phyloP scores from a whole-genome alignment of 352 stramenopile genomes.

The Pythium oligandrum region DNA sequence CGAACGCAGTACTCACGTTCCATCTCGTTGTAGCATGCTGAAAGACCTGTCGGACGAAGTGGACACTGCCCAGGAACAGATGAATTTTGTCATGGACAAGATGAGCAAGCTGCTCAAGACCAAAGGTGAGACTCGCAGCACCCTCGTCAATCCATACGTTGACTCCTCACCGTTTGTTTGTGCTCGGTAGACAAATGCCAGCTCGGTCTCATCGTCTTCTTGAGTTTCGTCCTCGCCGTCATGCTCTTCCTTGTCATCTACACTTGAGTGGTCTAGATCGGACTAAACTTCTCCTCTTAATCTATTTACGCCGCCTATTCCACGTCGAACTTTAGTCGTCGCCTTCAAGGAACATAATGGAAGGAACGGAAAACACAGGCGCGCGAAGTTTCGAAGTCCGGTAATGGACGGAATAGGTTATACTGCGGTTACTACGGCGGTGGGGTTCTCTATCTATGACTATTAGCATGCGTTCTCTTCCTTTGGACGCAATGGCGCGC shows the following conservation, averaged over 20 bases:
- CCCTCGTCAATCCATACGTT: too few relatives aligned
- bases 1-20: background rate
- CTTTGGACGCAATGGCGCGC: slow-evolving; percentile 12
- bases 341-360: slow-evolving; percentile 1
- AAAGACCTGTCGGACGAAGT: slow-evolving; percentile 68
- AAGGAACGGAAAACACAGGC: too few relatives aligned
- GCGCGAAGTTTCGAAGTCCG: too few relatives aligned
- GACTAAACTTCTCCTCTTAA: background rate
- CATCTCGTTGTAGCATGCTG: slow-evolving; percentile 49
- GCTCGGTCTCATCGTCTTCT: slow-evolving; percentile 66
- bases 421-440: too few relatives aligned
- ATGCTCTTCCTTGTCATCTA: slow-evolving; percentile 85
- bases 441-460: too few relatives aligned
- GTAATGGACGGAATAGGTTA: too few relatives aligned
- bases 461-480: slow-evolving; percentile 16
- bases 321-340: slow-evolving; percentile 16
- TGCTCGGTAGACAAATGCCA: slow-evolving; percentile 59
- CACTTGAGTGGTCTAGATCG: slow-evolving; percentile 31
- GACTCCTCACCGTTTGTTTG: too few relatives aligned
- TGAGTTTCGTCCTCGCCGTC: slow-evolving; percentile 56
- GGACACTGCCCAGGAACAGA: slow-evolving; percentile 68
- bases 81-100: slow-evolving; percentile 79
- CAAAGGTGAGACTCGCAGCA: slow-evolving; percentile 41
- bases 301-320: slow-evolving; percentile 13
- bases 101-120: slow-evolving; percentile 79